Evolutionary conservation across 176 grass and related monocot genomes (phyloP).

Genomic region (Lolium perenne): DNA sequence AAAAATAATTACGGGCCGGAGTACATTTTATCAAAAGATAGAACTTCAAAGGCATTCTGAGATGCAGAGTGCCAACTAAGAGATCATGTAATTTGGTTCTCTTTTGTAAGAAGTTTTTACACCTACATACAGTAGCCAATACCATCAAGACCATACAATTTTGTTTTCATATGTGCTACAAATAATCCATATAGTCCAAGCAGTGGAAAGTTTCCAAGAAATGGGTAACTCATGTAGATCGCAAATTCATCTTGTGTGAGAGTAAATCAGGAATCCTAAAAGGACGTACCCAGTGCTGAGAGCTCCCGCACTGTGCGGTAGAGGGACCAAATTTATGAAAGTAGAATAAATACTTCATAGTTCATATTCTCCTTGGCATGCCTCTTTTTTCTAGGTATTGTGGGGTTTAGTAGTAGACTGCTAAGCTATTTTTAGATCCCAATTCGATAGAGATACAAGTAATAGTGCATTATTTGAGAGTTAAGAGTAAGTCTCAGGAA

Average conservation of each 20-base stretch:
- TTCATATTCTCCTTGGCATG: not conserved
- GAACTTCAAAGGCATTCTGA: slow-evolving; percentile 13
- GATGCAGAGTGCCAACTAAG: slow-evolving; percentile 9
- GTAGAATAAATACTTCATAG: not conserved
- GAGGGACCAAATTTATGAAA: not conserved
- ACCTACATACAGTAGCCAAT: not conserved
- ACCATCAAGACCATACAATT: not conserved
- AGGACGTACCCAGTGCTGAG: too few relatives aligned
- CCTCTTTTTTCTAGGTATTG: slow-evolving; percentile 10
- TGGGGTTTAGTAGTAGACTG: slow-evolving; percentile 1
- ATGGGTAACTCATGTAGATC: slow-evolving; percentile 4
- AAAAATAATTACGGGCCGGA: slow-evolving; percentile 15
- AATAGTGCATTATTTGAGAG: not conserved
- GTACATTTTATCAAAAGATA: slow-evolving; percentile 23
- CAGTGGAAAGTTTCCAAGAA: slow-evolving; percentile 18
- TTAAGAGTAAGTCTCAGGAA: slow-evolving; percentile 16
- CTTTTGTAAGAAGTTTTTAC: slow-evolving; percentile 12
- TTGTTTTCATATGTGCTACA: not conserved
- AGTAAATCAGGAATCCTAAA: slow-evolving; percentile 23
- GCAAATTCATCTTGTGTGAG: not conserved
- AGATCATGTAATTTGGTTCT: slow-evolving; percentile 30
- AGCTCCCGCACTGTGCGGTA: too few relatives aligned
- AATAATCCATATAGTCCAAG: not conserved
- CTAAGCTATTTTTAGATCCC: slow-evolving; percentile 11
- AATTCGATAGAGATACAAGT: slow-evolving; percentile 9